Evolutionary conservation across 805 yeast genomes (phyloP).

Genomic region (Danielia reshetovae): DNA sequence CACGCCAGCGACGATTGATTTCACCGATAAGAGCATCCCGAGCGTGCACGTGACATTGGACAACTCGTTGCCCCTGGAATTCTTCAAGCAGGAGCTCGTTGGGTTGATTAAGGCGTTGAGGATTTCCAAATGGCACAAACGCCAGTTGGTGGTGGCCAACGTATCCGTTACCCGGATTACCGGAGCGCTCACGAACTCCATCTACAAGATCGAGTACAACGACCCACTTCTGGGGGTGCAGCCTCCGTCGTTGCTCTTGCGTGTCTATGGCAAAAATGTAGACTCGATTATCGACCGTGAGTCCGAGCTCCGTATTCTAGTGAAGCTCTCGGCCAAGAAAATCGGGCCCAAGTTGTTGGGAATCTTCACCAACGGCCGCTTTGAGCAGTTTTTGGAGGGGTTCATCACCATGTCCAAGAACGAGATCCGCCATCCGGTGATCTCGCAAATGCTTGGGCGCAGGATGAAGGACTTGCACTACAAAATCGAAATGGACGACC

Average conservation of each 20-base stretch:
- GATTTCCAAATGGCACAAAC: conserved; percentile 76
- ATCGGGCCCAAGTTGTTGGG: conserved; percentile 91
- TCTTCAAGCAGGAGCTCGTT: conserved; percentile 77
- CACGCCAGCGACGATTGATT: conserved; percentile 25
- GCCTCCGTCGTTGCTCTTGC: conserved; percentile 62
- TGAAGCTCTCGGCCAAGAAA: conserved; percentile 66
- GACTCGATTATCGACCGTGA: conserved; percentile 84
- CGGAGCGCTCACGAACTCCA: conserved; percentile 92
- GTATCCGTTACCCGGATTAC: conserved; percentile 65
- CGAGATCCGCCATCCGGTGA: conserved; percentile 70
- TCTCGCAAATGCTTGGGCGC: conserved; percentile 82
- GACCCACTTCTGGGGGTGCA: conserved; percentile 25
- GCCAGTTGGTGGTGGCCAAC: conserved; percentile 36
- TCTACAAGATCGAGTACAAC: conserved; percentile 66
- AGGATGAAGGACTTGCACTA: conserved; percentile 93
- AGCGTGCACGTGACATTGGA: conserved; percentile 61
- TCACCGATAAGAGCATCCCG: conserved; percentile 37
- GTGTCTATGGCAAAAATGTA: conserved; percentile 88
- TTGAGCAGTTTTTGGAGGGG: conserved; percentile 87
- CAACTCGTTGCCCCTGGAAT: conserved; percentile 74
- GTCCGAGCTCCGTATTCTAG: conserved; percentile 66
- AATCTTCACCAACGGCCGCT: conserved; percentile 86
- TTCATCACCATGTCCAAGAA: conserved; percentile 71
- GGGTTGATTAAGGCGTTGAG: conserved; percentile 58
- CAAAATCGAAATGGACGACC: conserved; percentile 61